These are phyloP conservation scores for Starmerella bombicola DNA, from an alignment of 805 yeast genomes.

Conservation along the genomic window DNA sequence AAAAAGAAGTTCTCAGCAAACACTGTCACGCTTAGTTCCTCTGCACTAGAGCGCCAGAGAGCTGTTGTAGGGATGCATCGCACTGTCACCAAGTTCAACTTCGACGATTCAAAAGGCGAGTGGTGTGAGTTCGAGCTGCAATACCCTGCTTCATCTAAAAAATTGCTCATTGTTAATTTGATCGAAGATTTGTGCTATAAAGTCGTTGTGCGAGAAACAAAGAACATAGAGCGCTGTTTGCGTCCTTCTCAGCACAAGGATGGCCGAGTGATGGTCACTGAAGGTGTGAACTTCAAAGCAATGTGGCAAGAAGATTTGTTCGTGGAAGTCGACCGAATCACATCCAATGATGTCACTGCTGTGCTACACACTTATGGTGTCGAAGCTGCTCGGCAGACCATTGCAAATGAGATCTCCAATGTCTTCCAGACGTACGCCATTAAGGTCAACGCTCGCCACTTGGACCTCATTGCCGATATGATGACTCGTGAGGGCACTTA, in stretches of 20 bases:
- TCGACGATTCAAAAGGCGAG: constrained; percentile 75
- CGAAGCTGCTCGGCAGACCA: constrained; percentile 96
- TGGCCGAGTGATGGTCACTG: constrained; percentile 73
- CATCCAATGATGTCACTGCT: constrained; percentile 86
- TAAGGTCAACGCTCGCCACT: constrained; percentile 80
- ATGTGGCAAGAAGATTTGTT: constrained; percentile 98
- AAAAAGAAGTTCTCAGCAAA: not conserved
- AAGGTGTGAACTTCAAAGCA: constrained; percentile 94
- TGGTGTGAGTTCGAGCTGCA: constrained; percentile 90
- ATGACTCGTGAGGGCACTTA: constrained; percentile 99
- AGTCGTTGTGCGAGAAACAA: constrained; percentile 86
- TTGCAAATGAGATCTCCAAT: constrained; percentile 87
- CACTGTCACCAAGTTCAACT: constrained; percentile 67
- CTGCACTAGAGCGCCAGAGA: constrained; percentile 73
- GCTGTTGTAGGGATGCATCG: constrained; percentile 64
- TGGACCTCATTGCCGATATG: constrained; percentile 94
- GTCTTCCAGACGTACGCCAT: constrained; percentile 96
- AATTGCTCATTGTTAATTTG: constrained; percentile 91
- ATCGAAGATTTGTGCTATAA: constrained; percentile 82
- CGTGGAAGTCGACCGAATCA: constrained; percentile 75
- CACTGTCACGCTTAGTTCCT: constrained; percentile 35
- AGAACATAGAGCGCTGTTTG: constrained; percentile 83
- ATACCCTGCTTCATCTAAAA: constrained; percentile 74
- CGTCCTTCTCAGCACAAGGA: constrained; percentile 63
- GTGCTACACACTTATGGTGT: constrained; percentile 90